Conservation (phyloP, 163 green algal genomes). For the Scenedesmus sp. region DNA sequence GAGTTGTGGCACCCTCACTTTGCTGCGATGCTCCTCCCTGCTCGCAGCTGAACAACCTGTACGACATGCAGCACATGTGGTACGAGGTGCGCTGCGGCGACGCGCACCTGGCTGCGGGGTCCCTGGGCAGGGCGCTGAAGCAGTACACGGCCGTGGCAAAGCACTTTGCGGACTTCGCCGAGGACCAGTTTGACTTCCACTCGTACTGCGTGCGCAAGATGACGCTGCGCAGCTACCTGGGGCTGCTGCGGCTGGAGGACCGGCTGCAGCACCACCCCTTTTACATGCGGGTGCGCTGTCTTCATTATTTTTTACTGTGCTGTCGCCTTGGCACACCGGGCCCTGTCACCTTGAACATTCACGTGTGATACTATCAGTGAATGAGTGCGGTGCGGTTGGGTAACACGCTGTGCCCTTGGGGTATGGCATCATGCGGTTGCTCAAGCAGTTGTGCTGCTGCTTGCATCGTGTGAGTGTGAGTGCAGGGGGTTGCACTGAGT, state of each 20-base stretch:
- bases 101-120: constrained; percentile 69
- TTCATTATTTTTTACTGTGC: no score
- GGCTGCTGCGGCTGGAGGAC: constrained; percentile 95
- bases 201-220: constrained; percentile 97
- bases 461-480: no score
- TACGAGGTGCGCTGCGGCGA: constrained; percentile 82
- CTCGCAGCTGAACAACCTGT: constrained; percentile 85
- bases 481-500: no score
- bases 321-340: no score
- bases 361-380: no score
- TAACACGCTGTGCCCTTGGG: no score
- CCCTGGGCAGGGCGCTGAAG: constrained; percentile 90
- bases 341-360: no score
- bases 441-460: no score
- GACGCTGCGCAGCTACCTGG: constrained; percentile 95
- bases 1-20: no score
- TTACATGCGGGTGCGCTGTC: constrained; percentile 74
- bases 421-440: no score
- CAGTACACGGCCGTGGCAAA: constrained; percentile 86
- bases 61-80: constrained; percentile 99
- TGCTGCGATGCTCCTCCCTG: neutral
- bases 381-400: no score
- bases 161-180: constrained; percentile 93
- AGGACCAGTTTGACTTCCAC: constrained; percentile 99
- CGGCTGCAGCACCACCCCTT: constrained; percentile 80